Evolutionary conservation across 176 grass and related monocot genomes (phyloP), one percentile per base, ranked within the genome.

Genomic region (Carex littledalei): DNA sequence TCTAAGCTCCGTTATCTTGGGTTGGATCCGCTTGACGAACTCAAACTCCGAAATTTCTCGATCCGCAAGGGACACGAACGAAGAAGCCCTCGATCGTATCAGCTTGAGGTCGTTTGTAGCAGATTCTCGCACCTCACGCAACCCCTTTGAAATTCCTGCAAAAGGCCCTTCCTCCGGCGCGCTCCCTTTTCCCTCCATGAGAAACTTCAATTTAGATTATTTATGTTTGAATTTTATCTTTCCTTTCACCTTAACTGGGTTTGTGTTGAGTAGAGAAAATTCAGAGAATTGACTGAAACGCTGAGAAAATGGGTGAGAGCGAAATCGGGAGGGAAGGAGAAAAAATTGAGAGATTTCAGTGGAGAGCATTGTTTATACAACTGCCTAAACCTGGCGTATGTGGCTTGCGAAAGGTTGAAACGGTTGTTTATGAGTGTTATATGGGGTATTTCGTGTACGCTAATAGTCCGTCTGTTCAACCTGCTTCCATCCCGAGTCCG

Each of bases 11-110:
- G 86, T 85, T 11, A 98, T 88, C 89, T 93, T 94, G 2, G 95
- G 89, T 35, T 90, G 86, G 83, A 98, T 91, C 89, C 91, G 84
- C 80, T 34, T 93, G 58, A 94, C 84, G 45, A 91, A 88, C 78
- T 94, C 90, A 43, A 92, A 15, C 88, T 98, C 95, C 84, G 81
- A 67, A 52, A 97, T 93, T 85, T 98, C 92, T 15, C 92, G 91
- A 87, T 98, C 92, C 54, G 91, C 89, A 61, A 83, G 87, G 0
- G 77, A 86, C 47, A 89, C 84, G 55, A 92, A 85, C 26, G 77
- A 90, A 62, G 85, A 74, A 3, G 94, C 91, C 14, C 91, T 87
- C 53, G 89, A 86, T 6, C 82, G 87, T 81, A 94, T 94, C 54
- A 91, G 84, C 7, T 26, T 76, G 65, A 98, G 86, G 84, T 98